Conservation (phyloP, 768 basidiomycete species). For the Coprinopsis sp. region DNA sequence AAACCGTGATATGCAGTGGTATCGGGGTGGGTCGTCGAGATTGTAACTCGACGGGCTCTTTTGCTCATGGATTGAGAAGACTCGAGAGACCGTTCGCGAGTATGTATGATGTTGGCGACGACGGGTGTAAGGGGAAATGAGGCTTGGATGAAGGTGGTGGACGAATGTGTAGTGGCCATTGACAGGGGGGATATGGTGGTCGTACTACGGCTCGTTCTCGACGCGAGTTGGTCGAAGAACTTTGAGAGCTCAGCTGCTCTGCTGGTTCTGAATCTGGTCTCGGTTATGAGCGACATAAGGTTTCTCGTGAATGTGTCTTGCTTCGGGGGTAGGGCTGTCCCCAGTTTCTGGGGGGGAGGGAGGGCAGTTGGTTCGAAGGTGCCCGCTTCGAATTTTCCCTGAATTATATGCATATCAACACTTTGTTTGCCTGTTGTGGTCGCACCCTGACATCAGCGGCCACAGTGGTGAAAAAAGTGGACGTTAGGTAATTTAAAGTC, state of each 20-base stretch:
- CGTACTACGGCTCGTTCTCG: constrained; percentile 28
- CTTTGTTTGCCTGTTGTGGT: neutral
- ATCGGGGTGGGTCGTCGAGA: constrained; percentile 3
- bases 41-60: constrained; percentile 29
- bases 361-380: constrained; percentile 5
- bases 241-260: constrained; percentile 50
- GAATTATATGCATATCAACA: neutral
- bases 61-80: too few relatives aligned
- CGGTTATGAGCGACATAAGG: constrained; percentile 13
- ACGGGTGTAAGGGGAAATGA: too few relatives aligned
- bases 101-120: constrained; percentile 4
- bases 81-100: constrained; percentile 21
- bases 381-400: neutral
- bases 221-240: constrained; percentile 50
- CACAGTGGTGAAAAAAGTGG: neutral
- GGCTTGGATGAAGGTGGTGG: neutral
- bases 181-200: constrained; percentile 24
- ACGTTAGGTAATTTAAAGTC: neutral
- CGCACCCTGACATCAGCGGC: neutral
- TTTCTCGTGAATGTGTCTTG: constrained; percentile 4
- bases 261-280: constrained; percentile 39
- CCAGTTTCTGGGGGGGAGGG: too few relatives aligned
- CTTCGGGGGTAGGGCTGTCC: too few relatives aligned
- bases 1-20: constrained; percentile 3
- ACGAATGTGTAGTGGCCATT: constrained; percentile 20